Percentiles rank a stretch among this genome's conserved stretches.
Evolutionary conservation across 2,329 filamentous ascomycete genomes (phyloP).

Genomic region (Falciphora oryzae): DNA sequence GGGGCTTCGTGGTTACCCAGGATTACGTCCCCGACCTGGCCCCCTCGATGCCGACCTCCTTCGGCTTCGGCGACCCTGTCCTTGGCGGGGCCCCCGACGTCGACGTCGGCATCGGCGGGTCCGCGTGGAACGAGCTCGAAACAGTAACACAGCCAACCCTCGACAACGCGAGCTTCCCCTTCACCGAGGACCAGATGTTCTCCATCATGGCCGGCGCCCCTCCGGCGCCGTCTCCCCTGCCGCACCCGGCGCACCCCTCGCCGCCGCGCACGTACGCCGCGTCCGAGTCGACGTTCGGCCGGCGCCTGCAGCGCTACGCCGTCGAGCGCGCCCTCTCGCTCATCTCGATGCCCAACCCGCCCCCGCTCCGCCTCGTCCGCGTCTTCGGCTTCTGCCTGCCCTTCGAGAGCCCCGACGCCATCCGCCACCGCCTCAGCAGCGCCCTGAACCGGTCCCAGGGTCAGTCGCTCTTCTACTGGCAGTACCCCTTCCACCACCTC

Average conservation of each 20-base stretch:
- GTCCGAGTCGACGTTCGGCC: slow-evolving; percentile 62
- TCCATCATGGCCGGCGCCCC: slow-evolving; percentile 10
- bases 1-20: slow-evolving; percentile 22
- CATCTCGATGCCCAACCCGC: slow-evolving; percentile 43
- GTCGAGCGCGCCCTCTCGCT: slow-evolving; percentile 58
- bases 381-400: slow-evolving; percentile 66
- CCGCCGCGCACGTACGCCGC: slow-evolving; percentile 50
- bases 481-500: slow-evolving; percentile 57
- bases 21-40: slow-evolving; percentile 14
- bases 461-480: slow-evolving; percentile 50
- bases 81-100: neutral
- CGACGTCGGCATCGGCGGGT: neutral
- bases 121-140: slow-evolving; percentile 32
- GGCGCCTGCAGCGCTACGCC: slow-evolving; percentile 59
- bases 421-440: slow-evolving; percentile 34
- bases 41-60: slow-evolving; percentile 9
- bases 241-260: slow-evolving; percentile 31
- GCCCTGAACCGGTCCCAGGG: slow-evolving; percentile 26
- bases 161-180: slow-evolving; percentile 49
- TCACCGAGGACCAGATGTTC: slow-evolving; percentile 17
- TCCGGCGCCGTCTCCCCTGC: slow-evolving; percentile 18
- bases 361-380: slow-evolving; percentile 41
- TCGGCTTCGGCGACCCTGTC: slow-evolving; percentile 10
- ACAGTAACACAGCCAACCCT: slow-evolving; percentile 44
- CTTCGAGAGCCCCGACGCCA: slow-evolving; percentile 46